Evolutionary conservation across 345 rosid species (phyloP), one percentile per base, ranked within the genome.

Genomic region (Eucalyptus curtisii): DNA sequence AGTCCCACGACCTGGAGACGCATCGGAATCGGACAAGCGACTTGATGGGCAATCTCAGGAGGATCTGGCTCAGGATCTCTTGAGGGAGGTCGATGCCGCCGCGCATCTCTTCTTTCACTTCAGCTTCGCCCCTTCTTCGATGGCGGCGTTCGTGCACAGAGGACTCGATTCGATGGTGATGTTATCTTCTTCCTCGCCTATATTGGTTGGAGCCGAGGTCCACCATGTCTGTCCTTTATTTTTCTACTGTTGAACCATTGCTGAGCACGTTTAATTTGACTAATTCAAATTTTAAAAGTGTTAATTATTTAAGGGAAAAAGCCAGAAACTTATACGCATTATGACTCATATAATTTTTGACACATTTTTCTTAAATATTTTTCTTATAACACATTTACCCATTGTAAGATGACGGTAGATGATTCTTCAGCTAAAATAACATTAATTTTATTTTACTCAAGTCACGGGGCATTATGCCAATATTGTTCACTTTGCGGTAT

Each of bases 1-100:
- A 49, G 40, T 66, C 12, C 91, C 91, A 90, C 10, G 91, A 61
- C 33, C 44, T 90, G 87, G 87, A 90, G 44, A 90, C 91, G 89
- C 87, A 85, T 19, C 88, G 85, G 91, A 90, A 87, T 17, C 91
- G 55, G 40, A 53, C 66, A 68, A 90, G 91, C 11, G 91, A 90
- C 44, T 84, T 87, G 84, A 20, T 86, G 24, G 91, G 89, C 37
- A 87, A 49, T 31, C 84, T n/a, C 47, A 37, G 49, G 71, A 90
- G 89, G 85, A 90, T 90, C 14, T 61, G 12, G 87, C 81, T 49
- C 44, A 87, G 55, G 82, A 90, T 66, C 22, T 90, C 91, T 20
- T 55, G 47, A 8, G 89, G 91, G 48, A 90, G 68, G 64, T 85
- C 45, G 40, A 2, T 12, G 48, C 24, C 33, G 25, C 40, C 47